Conservation (phyloP, 768 basidiomycete genomes). For the Trichaptum fuscoviolaceum region DNA sequence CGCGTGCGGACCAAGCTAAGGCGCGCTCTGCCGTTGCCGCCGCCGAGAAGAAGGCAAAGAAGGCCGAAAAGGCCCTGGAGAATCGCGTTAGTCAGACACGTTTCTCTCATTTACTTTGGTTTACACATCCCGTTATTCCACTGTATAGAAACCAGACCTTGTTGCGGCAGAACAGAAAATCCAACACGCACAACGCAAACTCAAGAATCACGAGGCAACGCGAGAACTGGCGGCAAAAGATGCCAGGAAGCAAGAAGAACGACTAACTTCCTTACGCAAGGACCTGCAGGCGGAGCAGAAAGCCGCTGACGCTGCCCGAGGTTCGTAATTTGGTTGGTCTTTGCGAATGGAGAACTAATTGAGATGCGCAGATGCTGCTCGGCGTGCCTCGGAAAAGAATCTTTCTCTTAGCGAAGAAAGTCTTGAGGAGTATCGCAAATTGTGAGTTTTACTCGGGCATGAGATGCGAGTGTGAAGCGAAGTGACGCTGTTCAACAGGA, state of each 20-base stretch:
- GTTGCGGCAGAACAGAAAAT: slow-evolving; percentile 84
- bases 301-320: slow-evolving; percentile 75
- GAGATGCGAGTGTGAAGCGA: not conserved
- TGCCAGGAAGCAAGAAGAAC: slow-evolving; percentile 41
- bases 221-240: slow-evolving; percentile 63
- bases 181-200: slow-evolving; percentile 75
- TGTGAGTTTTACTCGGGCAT: slow-evolving; percentile 43
- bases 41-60: slow-evolving; percentile 85
- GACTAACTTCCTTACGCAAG: slow-evolving; percentile 49
- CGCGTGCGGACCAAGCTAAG: slow-evolving; percentile 75
- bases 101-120: not conserved
- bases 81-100: slow-evolving; percentile 50
- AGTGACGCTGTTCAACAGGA: slow-evolving; percentile 38
- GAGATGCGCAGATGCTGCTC: slow-evolving; percentile 56
- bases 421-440: slow-evolving; percentile 78
- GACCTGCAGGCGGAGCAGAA: slow-evolving; percentile 64
- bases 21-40: slow-evolving; percentile 70
- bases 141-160: slow-evolving; percentile 76
- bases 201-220: slow-evolving; percentile 60
- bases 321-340: slow-evolving; percentile 33
- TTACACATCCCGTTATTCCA: slow-evolving; percentile 2
- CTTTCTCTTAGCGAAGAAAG: slow-evolving; percentile 78
- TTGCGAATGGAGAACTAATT: not conserved
- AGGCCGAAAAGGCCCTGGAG: slow-evolving; percentile 84
- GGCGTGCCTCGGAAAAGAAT: slow-evolving; percentile 66